These are phyloP conservation scores for Pistacia vera DNA, from an alignment of 345 rosid species.

Conservation along the genomic window DNA sequence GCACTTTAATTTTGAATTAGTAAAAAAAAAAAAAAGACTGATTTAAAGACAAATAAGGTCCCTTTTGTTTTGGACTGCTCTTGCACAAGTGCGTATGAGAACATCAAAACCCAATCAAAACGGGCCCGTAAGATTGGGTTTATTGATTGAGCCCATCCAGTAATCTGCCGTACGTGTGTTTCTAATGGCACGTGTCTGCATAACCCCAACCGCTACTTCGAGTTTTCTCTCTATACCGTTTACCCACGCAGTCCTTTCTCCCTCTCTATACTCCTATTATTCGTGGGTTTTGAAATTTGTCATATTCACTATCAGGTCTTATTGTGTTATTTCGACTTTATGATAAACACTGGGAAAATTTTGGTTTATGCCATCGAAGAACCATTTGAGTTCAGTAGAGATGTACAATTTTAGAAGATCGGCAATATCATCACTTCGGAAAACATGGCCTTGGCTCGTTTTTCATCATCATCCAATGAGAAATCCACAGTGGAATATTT, in stretches of 20 bases:
- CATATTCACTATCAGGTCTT: neutral
- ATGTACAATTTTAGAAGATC: conserved; percentile 15
- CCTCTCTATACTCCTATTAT: neutral
- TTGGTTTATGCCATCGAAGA: no score
- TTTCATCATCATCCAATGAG: neutral
- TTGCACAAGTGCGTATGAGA: no score
- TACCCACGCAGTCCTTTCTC: neutral
- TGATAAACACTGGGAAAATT: no score
- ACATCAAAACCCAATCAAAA: neutral
- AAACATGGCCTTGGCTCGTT: neutral
- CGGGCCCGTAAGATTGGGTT: neutral
- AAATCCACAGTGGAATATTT: neutral
- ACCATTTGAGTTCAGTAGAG: neutral
- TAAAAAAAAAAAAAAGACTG: no score
- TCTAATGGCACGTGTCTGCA: conserved; percentile 9
- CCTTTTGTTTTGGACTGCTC: neutral
- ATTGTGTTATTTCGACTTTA: no score
- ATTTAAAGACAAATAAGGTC: no score
- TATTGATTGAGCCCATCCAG: neutral
- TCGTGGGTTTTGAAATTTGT: neutral
- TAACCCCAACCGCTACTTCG: conserved; percentile 5
- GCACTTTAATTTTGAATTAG: no score
- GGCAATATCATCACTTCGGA: neutral
- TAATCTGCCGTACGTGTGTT: neutral
- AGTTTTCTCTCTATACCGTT: neutral